phyloP scores from a whole-genome alignment of 2,329 filamentous ascomycete genomes.

The Rhexocercosporidium sp. region DNA sequence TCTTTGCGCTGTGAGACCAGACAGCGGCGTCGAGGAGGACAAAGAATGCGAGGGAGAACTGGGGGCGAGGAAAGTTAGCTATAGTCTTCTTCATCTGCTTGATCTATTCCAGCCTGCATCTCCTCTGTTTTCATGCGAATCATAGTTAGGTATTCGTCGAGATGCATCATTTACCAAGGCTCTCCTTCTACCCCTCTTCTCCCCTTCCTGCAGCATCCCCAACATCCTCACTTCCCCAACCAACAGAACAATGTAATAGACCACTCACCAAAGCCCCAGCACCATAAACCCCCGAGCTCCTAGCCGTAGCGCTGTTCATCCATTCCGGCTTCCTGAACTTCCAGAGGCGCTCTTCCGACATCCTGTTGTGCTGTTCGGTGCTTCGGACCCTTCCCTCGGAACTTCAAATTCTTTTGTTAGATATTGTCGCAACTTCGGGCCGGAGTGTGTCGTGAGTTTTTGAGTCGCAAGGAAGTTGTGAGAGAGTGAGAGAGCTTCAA shows the following conservation, averaged over 20 bases:
- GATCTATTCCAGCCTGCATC: background rate
- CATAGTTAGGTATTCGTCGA: background rate
- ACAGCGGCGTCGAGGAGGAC: conserved; percentile 70
- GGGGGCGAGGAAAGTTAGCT: conserved; percentile 17
- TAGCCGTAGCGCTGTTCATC: conserved; percentile 68
- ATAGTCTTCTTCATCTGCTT: no score
- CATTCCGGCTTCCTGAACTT: conserved; percentile 71
- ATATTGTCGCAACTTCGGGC: background rate
- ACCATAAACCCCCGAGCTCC: conserved; percentile 66
- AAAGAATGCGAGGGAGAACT: conserved; percentile 74
- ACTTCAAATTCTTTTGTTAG: background rate
- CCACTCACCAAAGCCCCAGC: conserved; percentile 65
- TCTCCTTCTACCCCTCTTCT: background rate
- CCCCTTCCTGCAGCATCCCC: background rate
- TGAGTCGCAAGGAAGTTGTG: background rate
- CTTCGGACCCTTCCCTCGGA: background rate
- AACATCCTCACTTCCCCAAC: background rate
- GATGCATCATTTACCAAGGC: background rate
- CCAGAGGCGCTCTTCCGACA: conserved; percentile 71
- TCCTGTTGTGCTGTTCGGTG: conserved; percentile 36
- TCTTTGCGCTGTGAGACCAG: conserved; percentile 66
- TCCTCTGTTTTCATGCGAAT: background rate
- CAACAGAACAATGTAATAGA: background rate
- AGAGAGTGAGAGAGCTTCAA: background rate
- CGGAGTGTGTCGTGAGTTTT: background rate